Evolutionary conservation across 2,329 filamentous ascomycete species (phyloP), one percentile per base, ranked within the genome.

Genomic region (Septoria petroselini): DNA sequence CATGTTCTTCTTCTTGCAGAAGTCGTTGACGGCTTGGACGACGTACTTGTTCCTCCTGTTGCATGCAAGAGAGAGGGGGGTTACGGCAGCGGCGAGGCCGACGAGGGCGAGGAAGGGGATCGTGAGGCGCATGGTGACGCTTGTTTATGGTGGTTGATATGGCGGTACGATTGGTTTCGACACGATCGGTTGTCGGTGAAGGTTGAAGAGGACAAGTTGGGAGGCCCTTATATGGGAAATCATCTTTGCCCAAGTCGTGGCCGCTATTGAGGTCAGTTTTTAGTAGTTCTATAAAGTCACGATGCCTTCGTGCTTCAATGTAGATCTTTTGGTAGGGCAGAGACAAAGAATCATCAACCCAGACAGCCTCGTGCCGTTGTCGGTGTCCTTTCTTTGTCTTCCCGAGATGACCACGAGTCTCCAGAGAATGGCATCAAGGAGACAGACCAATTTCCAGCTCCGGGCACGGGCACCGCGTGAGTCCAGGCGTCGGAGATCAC

Each of bases 1-100:
- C 19, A 53, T 27, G 41, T 53, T 41, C 12, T 39, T 45, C 17
- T 48, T 48, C 39, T 39, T 23, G 23, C 50, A 53, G 40, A 53
- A 41, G 5, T 15, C n/a, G 35, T 53, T 48, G 19, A 53, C 23
- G 11, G 50, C 44, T 6, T 39, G 18, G 34, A 34, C 30, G 14
- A 53, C 23, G 44, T 34, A 45, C 3, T 21, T 14, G 34, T 53
- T 53, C 17, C 44, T 53, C 23, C 18, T 15, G n/a, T 23, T 34
- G 41, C 50, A 53, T 30, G 23, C 23, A 1, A 34, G 27, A 15
- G 37, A 17, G n/a, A 11, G n/a, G 35, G 4, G 7, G n/a, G 7
- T 17, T 19, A 21, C 18, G 29, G 8, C 12, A 37, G 12, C 7
- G 18, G 31, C 25, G 27, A 48, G 7, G 7, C 21, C 45, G 4